These are phyloP conservation scores for Aspergillus pseudoviridinutans DNA, from an alignment of 2,329 filamentous ascomycete genomes.

Conservation along the genomic window DNA sequence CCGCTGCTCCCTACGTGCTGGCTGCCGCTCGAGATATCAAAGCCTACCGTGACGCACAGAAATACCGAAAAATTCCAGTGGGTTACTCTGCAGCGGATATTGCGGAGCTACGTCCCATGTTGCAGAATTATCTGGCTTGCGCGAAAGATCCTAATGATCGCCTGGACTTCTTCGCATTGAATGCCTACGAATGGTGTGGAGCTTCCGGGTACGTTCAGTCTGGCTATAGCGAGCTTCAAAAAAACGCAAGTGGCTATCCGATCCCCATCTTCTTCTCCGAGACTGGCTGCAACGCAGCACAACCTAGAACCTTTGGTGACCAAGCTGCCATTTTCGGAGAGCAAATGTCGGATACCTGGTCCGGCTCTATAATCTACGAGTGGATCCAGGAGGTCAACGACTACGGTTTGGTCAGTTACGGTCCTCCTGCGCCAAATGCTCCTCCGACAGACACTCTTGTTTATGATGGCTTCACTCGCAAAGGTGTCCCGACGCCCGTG, in stretches of 20 bases:
- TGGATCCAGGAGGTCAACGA: slow-evolving; percentile 83
- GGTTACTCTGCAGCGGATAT: slow-evolving; percentile 89
- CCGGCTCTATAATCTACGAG: slow-evolving; percentile 80
- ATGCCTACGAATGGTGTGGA: slow-evolving; percentile 80
- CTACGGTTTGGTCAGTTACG: slow-evolving; percentile 78
- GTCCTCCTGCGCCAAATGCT: slow-evolving; percentile 53
- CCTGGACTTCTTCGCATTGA: slow-evolving; percentile 80
- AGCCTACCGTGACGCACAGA: slow-evolving; percentile 69
- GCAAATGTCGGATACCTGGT: slow-evolving; percentile 67
- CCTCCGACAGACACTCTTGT: slow-evolving; percentile 53
- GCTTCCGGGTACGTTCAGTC: slow-evolving; percentile 53
- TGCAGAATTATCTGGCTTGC: slow-evolving; percentile 74
- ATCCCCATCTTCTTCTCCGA: slow-evolving; percentile 90
- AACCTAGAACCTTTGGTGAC: slow-evolving; percentile 49
- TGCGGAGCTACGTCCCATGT: slow-evolving; percentile 60
- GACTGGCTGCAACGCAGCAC: slow-evolving; percentile 68
- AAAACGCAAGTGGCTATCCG: slow-evolving; percentile 64
- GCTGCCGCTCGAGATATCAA: slow-evolving; percentile 79
- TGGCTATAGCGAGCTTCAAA: slow-evolving; percentile 67
- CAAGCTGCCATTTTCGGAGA: slow-evolving; percentile 72
- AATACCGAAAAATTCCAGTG: slow-evolving; percentile 75
- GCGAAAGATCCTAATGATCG: slow-evolving; percentile 63
- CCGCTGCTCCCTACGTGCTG: slow-evolving; percentile 76
- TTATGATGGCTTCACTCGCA: slow-evolving; percentile 64
- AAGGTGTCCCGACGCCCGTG: slow-evolving; percentile 69